These are phyloP conservation scores for Triticum turgidum DNA, from an alignment of 176 grass and related monocot species.

Conservation along the genomic window DNA sequence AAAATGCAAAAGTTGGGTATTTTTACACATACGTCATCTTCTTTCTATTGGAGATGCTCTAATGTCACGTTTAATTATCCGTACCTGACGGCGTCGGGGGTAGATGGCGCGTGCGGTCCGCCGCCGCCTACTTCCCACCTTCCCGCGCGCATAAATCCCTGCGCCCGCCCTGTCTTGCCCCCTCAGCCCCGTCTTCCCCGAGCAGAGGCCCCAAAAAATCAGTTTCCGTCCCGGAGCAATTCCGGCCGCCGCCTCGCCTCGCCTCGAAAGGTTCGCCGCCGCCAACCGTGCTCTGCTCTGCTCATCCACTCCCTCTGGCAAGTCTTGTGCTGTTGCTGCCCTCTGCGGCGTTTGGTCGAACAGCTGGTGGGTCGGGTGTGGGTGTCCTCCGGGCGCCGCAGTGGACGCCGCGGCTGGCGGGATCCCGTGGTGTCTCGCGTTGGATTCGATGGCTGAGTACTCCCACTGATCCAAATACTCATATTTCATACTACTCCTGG, in stretches of 20 bases:
- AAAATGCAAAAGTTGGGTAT: too few relatives aligned
- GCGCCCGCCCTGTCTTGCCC: background rate
- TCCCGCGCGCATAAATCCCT: slow-evolving; percentile 38
- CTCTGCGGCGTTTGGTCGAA: slow-evolving; percentile 32
- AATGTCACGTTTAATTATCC: too few relatives aligned
- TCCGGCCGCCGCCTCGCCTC: background rate
- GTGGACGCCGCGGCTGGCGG: background rate
- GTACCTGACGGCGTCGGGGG: too few relatives aligned
- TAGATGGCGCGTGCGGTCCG: too few relatives aligned
- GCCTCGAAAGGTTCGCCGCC: slow-evolving; percentile 29
- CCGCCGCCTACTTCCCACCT: slow-evolving; percentile 40
- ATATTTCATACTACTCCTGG: too few relatives aligned
- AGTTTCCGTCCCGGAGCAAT: background rate
- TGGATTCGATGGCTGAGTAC: too few relatives aligned
- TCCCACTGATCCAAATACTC: too few relatives aligned
- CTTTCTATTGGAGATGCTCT: too few relatives aligned
- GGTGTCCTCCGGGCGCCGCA: background rate
- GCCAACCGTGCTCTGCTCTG: background rate
- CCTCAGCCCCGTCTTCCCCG: background rate
- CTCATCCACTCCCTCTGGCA: background rate
- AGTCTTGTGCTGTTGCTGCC: background rate
- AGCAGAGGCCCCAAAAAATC: background rate
- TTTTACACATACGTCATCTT: too few relatives aligned
- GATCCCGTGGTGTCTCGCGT: background rate
- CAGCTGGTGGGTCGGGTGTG: slow-evolving; percentile 13